Base-by-base conservation (phyloP, 805 yeast species). In the Metschnikowia cubensis region DNA sequence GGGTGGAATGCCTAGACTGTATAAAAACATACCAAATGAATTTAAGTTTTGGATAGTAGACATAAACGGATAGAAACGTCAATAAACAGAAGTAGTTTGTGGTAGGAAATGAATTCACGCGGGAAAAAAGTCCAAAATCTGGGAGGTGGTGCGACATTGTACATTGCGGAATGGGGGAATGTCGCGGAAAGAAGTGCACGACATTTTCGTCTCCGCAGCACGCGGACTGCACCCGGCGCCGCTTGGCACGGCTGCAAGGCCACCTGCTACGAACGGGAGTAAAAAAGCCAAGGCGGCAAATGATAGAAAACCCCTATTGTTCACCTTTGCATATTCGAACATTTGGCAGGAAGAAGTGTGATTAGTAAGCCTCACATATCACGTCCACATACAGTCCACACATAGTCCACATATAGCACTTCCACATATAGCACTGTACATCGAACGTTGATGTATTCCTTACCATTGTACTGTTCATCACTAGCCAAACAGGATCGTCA, bases 21-120 rank as follows among this genome's bases (percentile, higher is more conserved):
- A 11, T 22, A n/a, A 6, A 11, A 6, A 73, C 81, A 49, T 75
- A 77, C 81, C 84, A 77, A 86, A 85, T 52, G 89, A 81, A 74
- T 82, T 85, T 69, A 86, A 77, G 80, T 86, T 86, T 80, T 92
- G 95, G 82, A 92, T 88, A 76, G 97, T 89, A 77, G 91, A 81
- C 89, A 84, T 84, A 80, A 50, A 57, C 54, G 57, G 59, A 56
- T 48, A 49, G 40, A 49, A 31, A 51, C 50, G 50, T 52, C 52
- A 52, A 39, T 52, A 52, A 49, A 44, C 37, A 52, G 42, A 38
- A 35, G 50, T 35, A 37, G 51, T 45, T 41, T 38, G 42, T 36
- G 33, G 45, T 38, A 43, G 42, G 48, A 35, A 44, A 8, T 17
- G 46, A 10, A 34, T 6, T 18, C 18, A 29, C 21, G 36, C 46